Evolutionary conservation across 257 asterid species (phyloP), one percentile per base, ranked within the genome.

Genomic region (Buddleja alternifolia): DNA sequence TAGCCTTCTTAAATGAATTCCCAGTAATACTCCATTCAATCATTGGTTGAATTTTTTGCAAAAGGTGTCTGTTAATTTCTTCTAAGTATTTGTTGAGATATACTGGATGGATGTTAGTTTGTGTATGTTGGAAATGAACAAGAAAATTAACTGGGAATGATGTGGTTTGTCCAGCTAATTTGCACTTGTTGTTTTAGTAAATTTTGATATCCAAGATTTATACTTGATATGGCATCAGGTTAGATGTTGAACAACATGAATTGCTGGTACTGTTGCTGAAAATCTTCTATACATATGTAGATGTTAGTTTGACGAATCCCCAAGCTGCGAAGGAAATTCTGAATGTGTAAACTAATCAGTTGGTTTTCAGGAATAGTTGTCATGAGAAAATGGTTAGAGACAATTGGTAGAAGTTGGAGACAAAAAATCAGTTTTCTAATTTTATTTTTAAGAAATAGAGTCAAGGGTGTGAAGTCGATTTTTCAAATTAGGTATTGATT

Each of bases 381-480:
- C 16, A 16, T 56, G 23, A 37, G 15, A 47, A 55, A 16, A 42
- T 10, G 6, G 21, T 42, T 56, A 42, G 11, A 42, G 66, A 37
- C 17, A 24, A 39, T 24, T 66, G 42, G 41, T 34, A 21, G 61
- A 36, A 44, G 37, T 57, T 6, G 5, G 37, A 44, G 34, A 25
- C 42, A 51, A 60, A 40, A 24, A 47, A 29, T 44, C 34, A 29
- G 5, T 29, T 29, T 5, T 29, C 5, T 2, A 29, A 29, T 29
- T 29, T 29, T 29, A 29, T 5, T 5, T 29, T 29, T 29, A 29
- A 23, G 41, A 21, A 67, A 53, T 29, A 32, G 36, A 50, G 50
- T 39, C 20, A 41, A 40, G 63, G 48, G 61, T 34, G 24, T 62
- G 20, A 70, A 46, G 42, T 67, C 32, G 67, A 25, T 57, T 41